Conservation (phyloP, 495 filamentous ascomycete species). For the Annulohypoxylon stygium region DNA sequence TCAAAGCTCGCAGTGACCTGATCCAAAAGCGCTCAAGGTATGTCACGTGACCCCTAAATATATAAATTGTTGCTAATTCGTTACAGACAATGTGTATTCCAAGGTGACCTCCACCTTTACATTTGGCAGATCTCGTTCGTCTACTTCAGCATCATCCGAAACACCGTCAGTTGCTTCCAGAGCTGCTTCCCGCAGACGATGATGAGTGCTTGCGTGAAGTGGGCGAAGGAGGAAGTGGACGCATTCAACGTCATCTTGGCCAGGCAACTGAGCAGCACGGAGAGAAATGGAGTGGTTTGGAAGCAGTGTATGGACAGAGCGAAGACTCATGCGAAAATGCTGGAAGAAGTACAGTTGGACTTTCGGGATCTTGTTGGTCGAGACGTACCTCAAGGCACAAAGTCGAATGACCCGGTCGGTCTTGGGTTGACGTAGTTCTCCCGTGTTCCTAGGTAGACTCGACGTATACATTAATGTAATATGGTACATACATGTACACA, state of each 20-base stretch:
- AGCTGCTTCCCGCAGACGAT: conserved; percentile 86
- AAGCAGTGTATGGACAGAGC: conserved; percentile 86
- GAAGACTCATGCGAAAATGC: conserved; percentile 79
- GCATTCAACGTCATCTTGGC: conserved; percentile 86
- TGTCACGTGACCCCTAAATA: conserved; percentile 43
- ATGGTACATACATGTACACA: neutral
- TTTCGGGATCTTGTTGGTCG: conserved; percentile 78
- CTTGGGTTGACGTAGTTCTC: conserved; percentile 55
- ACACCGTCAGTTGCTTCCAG: conserved; percentile 90
- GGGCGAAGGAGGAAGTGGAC: conserved; percentile 93
- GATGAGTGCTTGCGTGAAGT: conserved; percentile 93
- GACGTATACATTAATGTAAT: conserved; percentile 7
- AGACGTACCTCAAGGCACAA: conserved; percentile 48
- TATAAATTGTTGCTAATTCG: conserved; percentile 49
- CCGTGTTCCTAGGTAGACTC: conserved; percentile 7
- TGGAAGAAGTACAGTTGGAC: conserved; percentile 90
- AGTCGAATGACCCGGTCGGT: conserved; percentile 53
- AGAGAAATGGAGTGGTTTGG: conserved; percentile 79
- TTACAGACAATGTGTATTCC: conserved; percentile 87
- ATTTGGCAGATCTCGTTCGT: conserved; percentile 97
- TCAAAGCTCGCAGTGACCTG: conserved; percentile 79
- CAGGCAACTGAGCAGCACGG: conserved; percentile 83
- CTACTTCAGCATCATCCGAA: conserved; percentile 93
- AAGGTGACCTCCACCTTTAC: conserved; percentile 90
- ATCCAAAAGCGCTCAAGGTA: conserved; percentile 87